phyloP scores from a whole-genome alignment of 768 basidiomycete species.

The Trametes villosa region DNA sequence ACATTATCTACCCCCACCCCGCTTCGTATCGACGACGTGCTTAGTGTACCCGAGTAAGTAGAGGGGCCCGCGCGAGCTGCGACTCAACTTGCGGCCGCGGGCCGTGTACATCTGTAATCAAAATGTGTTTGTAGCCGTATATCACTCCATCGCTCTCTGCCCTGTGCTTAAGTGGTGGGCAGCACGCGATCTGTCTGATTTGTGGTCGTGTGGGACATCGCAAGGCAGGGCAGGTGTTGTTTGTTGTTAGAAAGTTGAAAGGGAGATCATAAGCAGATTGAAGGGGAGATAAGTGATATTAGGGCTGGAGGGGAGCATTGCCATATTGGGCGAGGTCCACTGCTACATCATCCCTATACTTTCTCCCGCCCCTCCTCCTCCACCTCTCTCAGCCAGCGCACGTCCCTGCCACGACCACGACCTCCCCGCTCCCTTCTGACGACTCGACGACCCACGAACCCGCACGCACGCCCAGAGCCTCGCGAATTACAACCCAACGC shows the following conservation, averaged over 20 bases:
- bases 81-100: constrained; percentile 40
- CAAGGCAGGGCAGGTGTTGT: too few species aligned
- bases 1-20: not conserved
- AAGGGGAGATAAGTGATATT: constrained; percentile 14
- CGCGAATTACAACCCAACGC: not conserved
- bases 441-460: too few species aligned
- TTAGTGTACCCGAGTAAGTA: constrained; percentile 13
- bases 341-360: not conserved
- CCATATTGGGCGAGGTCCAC: constrained; percentile 18
- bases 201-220: not conserved
- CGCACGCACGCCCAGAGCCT: too few species aligned
- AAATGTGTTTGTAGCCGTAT: constrained; percentile 23
- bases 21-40: not conserved
- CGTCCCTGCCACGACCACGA: too few species aligned
- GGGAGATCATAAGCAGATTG: not conserved
- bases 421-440: too few species aligned
- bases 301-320: too few species aligned
- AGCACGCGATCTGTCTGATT: not conserved
- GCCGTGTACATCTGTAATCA: constrained; percentile 24
- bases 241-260: not conserved
- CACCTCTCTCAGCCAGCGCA: not conserved
- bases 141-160: not conserved
- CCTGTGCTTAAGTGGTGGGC: not conserved
- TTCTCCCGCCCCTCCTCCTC: not conserved
- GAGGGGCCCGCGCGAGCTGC: constrained; percentile 25